Evolutionary conservation across 495 filamentous ascomycete species (phyloP).

Genomic region (Penicillium soppii): DNA sequence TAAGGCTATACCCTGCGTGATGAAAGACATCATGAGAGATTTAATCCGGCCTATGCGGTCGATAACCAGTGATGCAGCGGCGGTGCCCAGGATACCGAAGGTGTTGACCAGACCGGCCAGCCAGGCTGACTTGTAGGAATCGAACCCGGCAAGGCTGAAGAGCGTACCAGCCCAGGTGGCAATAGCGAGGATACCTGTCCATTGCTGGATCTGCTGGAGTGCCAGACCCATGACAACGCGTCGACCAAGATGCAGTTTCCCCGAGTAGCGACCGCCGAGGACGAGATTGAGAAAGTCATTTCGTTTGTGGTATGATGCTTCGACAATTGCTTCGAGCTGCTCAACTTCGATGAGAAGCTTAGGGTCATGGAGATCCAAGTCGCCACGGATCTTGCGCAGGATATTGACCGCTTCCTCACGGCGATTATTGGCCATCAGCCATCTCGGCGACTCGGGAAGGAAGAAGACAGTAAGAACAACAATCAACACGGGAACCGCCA

Average conservation of each 20-base stretch:
- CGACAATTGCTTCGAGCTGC: conserved; percentile 8
- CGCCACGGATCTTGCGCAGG: conserved; percentile 16
- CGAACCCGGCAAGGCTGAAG: conserved; percentile 5
- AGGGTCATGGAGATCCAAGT: conserved; percentile 4
- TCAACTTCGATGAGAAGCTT: conserved; percentile 2
- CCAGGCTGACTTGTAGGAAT: conserved; percentile 8
- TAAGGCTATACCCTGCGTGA: conserved; percentile 4
- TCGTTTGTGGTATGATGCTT: conserved; percentile 8
- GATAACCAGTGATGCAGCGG: conserved; percentile 7
- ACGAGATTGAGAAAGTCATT: conserved; percentile 8
- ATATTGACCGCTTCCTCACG: conserved; percentile 45
- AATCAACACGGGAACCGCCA: conserved; percentile 58
- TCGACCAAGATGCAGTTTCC: conserved; percentile 10
- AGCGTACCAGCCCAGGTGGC: conserved; percentile 7
- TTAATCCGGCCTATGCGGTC: conserved; percentile 4
- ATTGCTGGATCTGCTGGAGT: conserved; percentile 7
- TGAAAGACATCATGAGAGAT: conserved; percentile 6
- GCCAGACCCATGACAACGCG: conserved; percentile 7
- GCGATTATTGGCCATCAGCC: conserved; percentile 48
- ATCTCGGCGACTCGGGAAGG: conserved; percentile 56
- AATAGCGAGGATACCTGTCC: conserved; percentile 7
- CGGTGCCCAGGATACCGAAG: conserved; percentile 5
- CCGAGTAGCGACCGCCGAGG: conserved; percentile 5
- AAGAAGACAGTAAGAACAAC: conserved; percentile 55
- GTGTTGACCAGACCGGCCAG: conserved; percentile 8